Conservation (phyloP, 768 basidiomycete genomes). For the Dictyophora rubrovolvata region DNA sequence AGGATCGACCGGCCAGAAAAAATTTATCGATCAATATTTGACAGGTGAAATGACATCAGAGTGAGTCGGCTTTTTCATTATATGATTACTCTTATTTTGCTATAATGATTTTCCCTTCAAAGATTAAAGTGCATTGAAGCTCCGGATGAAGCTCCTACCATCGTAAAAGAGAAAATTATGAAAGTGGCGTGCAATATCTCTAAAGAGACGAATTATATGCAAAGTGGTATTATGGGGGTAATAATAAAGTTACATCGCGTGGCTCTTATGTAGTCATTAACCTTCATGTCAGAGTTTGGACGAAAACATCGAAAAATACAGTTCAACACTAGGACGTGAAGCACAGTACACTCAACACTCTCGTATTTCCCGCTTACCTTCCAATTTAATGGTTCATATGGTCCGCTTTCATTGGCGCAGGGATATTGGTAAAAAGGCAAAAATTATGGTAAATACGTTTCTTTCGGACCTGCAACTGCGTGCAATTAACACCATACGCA, state of each 20-base stretch:
- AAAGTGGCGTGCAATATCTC: conserved; percentile 93
- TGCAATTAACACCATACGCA: conserved; percentile 19
- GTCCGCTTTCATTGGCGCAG: conserved; percentile 92
- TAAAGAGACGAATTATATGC: conserved; percentile 80
- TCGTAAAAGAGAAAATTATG: conserved; percentile 60
- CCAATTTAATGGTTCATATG: conserved; percentile 86
- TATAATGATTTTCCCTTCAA: not conserved
- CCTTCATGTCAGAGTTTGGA: conserved; percentile 55
- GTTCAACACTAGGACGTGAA: conserved; percentile 66
- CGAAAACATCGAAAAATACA: conserved; percentile 77
- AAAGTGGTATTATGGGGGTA: conserved; percentile 74
- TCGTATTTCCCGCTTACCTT: conserved; percentile 73
- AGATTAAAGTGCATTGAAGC: conserved; percentile 80
- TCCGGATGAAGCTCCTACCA: conserved; percentile 60
- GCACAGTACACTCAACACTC: conserved; percentile 76
- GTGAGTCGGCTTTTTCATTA: conserved; percentile 25
- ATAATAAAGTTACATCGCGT: conserved; percentile 16
- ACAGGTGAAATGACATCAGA: conserved; percentile 68
- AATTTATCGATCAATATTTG: conserved; percentile 74
- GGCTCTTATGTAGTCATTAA: conserved; percentile 10
- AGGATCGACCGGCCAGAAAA: conserved; percentile 26
- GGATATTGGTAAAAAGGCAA: conserved; percentile 87
- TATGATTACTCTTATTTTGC: conserved; percentile 1
- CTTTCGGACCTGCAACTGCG: not conserved
- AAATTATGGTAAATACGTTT: conserved; percentile 70